Base-by-base conservation (phyloP, 345 rosid genomes). In the Excoecaria cochinchinensis region DNA sequence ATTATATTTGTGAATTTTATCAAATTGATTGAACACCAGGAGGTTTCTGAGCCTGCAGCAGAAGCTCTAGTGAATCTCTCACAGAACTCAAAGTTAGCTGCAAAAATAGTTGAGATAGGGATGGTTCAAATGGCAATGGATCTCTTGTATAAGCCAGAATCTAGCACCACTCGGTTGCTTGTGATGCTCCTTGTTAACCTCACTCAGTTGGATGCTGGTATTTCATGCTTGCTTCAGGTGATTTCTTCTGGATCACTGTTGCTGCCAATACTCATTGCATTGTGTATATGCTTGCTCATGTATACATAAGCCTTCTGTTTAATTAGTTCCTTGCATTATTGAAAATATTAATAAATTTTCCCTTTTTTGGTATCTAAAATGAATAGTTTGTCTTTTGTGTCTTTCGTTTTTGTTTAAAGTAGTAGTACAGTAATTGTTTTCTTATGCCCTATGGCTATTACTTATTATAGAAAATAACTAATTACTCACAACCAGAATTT, bases 151-250 rank as follows among this genome's bases (percentile, higher is more conserved):
- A 91, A 86, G 76, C 95, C 91, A 0, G 91, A 86, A 13, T 86
- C 89, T 53, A 77, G 85, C 70, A 84, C 90, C 74, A 82, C 84
- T 9, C 78, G 74, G 40, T 78, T 95, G 78, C 84, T 92, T 79
- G 97, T 92, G 63, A 92, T 92, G 99, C 95, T 95, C 72, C 78
- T 92, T 17, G 97, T 95, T 66, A 95, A 95, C 83, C 94, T 95
- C 70, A 90, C 97, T 21, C 97, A 89, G 72, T 74, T 81, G 71
- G 97, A 95, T 84, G 83, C 80, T 65, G 99, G 97, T 44, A 88
- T 92, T 78, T 81, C 91, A 25, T 84, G 89, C 79, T 82, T 95
- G 88, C 94, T 95, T 76, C 97, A 92, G 99, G 99, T 95, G 70
- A 79, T 72, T 44, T 71, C 69, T 40, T 52, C 71, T 40, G 11